Percentiles rank a stretch among this genome's conserved stretches.
Conservation (phyloP, 345 rosid species). For the Noccaea caerulescens region DNA sequence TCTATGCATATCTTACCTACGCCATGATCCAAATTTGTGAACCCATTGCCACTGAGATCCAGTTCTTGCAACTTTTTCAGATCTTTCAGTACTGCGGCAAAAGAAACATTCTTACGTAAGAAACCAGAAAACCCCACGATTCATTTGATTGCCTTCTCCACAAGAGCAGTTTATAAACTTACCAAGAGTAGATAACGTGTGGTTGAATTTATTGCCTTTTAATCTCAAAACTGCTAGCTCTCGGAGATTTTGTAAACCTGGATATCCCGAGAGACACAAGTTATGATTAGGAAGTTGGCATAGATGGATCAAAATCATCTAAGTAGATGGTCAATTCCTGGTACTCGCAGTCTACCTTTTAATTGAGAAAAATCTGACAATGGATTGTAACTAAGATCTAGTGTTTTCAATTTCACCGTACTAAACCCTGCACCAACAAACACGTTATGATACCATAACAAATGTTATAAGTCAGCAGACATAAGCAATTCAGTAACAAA, state of each 20-base stretch:
- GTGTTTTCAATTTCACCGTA: slow-evolving; percentile 25
- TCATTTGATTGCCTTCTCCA: background rate
- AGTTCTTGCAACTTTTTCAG: slow-evolving; percentile 32
- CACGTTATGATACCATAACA: slow-evolving; percentile 16
- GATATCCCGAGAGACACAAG: background rate
- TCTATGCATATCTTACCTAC: slow-evolving; percentile 15
- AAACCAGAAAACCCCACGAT: background rate
- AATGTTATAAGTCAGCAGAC: slow-evolving; percentile 9
- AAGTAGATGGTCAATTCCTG: background rate
- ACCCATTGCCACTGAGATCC: slow-evolving; percentile 25
- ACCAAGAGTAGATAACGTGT: slow-evolving; percentile 27
- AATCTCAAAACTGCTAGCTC: slow-evolving; percentile 26
- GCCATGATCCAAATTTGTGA: slow-evolving; percentile 18
- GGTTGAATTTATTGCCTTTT: slow-evolving; percentile 20
- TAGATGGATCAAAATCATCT: slow-evolving; percentile 3
- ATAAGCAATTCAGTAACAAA: background rate
- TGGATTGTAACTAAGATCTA: slow-evolving; percentile 30
- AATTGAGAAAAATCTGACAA: slow-evolving; percentile 24
- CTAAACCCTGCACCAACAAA: slow-evolving; percentile 22
- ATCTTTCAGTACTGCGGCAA: slow-evolving; percentile 24
- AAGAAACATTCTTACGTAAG: background rate
- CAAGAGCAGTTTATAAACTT: slow-evolving; percentile 13
- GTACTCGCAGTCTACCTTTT: slow-evolving; percentile 12
- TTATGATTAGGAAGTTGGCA: background rate
- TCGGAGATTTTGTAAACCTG: slow-evolving; percentile 31